A percentile compares a stretch with the other conserved stretches of the same genome.
Evolutionary conservation across 495 filamentous ascomycete species (phyloP).

Genomic region (Aspergillus carlsbadensis): DNA sequence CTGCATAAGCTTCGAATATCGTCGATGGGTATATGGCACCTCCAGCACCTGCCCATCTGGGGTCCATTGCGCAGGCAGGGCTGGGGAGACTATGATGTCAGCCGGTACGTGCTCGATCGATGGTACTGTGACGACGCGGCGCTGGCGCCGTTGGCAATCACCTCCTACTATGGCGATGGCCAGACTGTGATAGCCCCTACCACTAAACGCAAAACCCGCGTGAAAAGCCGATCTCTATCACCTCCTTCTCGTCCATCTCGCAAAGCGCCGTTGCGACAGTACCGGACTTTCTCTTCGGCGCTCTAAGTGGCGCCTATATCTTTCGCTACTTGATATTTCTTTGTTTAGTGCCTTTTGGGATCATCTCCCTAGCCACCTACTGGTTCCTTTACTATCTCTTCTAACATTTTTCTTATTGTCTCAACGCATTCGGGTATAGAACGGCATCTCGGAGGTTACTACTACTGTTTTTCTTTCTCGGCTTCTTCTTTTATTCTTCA

Average conservation of each 20-base stretch:
- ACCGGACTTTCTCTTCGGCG: background rate
- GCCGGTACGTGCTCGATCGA: slow-evolving; percentile 22
- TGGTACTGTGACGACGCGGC: slow-evolving; percentile 28
- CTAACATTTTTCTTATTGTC: background rate
- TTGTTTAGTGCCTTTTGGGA: too few species aligned
- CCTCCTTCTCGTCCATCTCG: background rate
- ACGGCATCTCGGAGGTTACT: background rate
- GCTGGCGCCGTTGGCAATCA: background rate
- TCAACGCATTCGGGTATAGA: background rate
- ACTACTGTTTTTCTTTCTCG: background rate
- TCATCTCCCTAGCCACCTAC: background rate
- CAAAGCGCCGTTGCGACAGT: background rate
- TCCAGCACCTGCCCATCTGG: slow-evolving; percentile 25
- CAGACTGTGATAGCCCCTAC: background rate
- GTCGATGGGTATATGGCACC: slow-evolving; percentile 24
- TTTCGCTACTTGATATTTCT: too few species aligned
- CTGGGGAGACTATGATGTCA: slow-evolving; percentile 24
- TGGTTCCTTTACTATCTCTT: too few species aligned
- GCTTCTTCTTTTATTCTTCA: background rate
- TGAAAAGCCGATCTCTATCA: background rate
- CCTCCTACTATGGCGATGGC: background rate
- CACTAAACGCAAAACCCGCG: background rate
- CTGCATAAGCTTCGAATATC: slow-evolving; percentile 33
- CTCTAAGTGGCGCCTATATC: too few species aligned
- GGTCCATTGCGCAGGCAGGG: slow-evolving; percentile 18